These are phyloP conservation scores for Coemansia sp. DNA, from an alignment of 192 early-diverging fungal genomes.

Conservation along the genomic window DNA sequence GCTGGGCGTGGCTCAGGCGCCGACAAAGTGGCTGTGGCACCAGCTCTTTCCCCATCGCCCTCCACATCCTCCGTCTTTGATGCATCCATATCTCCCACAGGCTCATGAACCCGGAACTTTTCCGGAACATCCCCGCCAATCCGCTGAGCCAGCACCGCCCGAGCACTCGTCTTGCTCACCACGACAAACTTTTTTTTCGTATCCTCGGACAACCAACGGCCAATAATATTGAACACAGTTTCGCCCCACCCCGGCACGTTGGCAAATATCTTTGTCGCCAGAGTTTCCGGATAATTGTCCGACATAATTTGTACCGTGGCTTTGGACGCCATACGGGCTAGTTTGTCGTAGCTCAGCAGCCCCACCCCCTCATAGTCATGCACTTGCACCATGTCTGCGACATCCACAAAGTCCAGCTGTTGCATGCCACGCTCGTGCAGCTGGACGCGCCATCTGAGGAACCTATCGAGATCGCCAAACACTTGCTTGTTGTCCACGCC, in stretches of 20 bases:
- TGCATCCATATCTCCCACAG: neutral
- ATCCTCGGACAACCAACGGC: slow-evolving; percentile 58
- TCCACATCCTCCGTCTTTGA: neutral
- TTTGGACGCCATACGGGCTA: slow-evolving; percentile 57
- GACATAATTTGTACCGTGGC: slow-evolving; percentile 57
- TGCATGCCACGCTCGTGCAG: slow-evolving; percentile 61
- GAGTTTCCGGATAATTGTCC: slow-evolving; percentile 66
- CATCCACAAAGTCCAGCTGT: slow-evolving; percentile 58
- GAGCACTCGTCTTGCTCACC: slow-evolving; percentile 48
- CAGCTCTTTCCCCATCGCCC: neutral
- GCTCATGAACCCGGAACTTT: slow-evolving; percentile 15
- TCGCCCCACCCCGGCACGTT: slow-evolving; percentile 66
- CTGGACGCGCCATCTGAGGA: slow-evolving; percentile 65
- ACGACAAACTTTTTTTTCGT: slow-evolving; percentile 66
- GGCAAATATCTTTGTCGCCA: slow-evolving; percentile 63
- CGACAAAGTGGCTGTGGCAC: neutral
- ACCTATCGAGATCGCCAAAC: slow-evolving; percentile 58
- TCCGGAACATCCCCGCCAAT: slow-evolving; percentile 46
- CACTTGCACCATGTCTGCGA: slow-evolving; percentile 61
- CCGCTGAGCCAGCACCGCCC: slow-evolving; percentile 32
- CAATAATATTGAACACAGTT: slow-evolving; percentile 59
- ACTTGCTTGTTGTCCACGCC: slow-evolving; percentile 55
- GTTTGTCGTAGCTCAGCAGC: slow-evolving; percentile 54
- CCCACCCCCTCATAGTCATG: slow-evolving; percentile 62
- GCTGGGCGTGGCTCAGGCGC: slow-evolving; percentile 28